Base-by-base conservation (phyloP, 371 early-diverging fungal species). In the Lichtheimia hyalospora region DNA sequence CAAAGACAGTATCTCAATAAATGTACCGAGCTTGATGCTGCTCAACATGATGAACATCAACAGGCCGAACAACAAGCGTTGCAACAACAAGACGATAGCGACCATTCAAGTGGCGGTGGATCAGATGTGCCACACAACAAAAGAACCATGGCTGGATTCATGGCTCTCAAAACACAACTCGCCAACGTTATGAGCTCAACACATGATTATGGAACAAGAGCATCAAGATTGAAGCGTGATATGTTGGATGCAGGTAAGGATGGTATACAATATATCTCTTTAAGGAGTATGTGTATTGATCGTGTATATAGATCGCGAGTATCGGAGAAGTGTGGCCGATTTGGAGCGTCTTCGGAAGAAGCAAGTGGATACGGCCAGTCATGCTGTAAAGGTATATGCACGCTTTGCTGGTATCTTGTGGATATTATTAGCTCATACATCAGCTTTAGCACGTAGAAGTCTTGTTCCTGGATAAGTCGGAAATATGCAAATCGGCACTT, bases 211-310 rank as follows among this genome's bases (percentile, higher is more conserved):
- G 70, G 63, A 13, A 63, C 69, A 13, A 60, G 68, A 46, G 52
- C 71, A 12, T 74, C 71, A 28, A 83, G 78, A 64, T 53, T 76
- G 43, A 85, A 77, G 58, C 79, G 82, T n/a, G 85, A 85, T 25
- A 76, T 85, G 52, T 54, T 66, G 20, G 85, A 85, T 41, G 64
- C 81, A 61, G 85, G 83, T 81, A 75, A 57, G 12, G 83, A 83
- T 49, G 8, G n/a, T n/a, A n/a, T n/a, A n/a, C n/a, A n/a, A n/a
- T n/a, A 6, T 28, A 28, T 28, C 28, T 7, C 28, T 28, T 28
- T 34, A 34, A 1, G 34, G 34, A 10, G 34, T 0, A 8, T 8
- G 34, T 8, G 10, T 34, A 34, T 34, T 34, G 34, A 34, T 34
- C 8, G 34, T 8, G 24, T 18, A 50, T 21, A 23, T 53, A 53